Base-by-base conservation (phyloP, 257 asterid genomes). In the Solanum virginianum region DNA sequence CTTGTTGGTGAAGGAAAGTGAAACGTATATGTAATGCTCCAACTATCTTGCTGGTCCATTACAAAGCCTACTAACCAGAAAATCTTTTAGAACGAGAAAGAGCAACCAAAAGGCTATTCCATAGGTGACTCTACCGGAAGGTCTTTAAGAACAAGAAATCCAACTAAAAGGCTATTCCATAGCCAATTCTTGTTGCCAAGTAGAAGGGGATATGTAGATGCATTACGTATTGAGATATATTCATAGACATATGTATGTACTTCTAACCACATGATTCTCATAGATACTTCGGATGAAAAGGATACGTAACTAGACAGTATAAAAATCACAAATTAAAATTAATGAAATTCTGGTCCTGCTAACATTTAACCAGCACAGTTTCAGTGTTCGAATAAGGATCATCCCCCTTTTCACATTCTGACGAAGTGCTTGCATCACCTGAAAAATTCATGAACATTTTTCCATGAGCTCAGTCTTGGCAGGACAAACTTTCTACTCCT, bases 381-480 rank as follows among this genome's bases (percentile, higher is more conserved):
- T 79, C 85, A n/a, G 39, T 83, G 82, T 71, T 72, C 36, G 53
- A n/a, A 47, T 72, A 45, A 75, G 89, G 87, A 86, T 85, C 87
- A 80, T 59, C 89, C 69, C 85, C 88, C 81, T 86, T 89, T 88
- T 86, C 90, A 87, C 84, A 81, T 70, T 90, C 96, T 60, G 88
- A 71, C 11, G 92, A 89, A 80, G 88, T 82, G 85, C 88, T 89
- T 77, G 87, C 85, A 87, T 94, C 95, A 87, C 96, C 96, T 94
- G 92, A 85, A 86, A 55, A 69, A 56, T 85, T 56, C 83, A 66
- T 63, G 84, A 62, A 82, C 14, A 51, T 26, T 77, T 51, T 24
- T 6, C 6, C 26, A 77, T 26, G 82, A 77, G 63, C 15, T 51
- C 26, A 26, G 47, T 51, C 82, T 77, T 26, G 62, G 9, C 43